Evolutionary conservation across 805 yeast genomes (phyloP).

Genomic region (Metschnikowia peoriensis): DNA sequence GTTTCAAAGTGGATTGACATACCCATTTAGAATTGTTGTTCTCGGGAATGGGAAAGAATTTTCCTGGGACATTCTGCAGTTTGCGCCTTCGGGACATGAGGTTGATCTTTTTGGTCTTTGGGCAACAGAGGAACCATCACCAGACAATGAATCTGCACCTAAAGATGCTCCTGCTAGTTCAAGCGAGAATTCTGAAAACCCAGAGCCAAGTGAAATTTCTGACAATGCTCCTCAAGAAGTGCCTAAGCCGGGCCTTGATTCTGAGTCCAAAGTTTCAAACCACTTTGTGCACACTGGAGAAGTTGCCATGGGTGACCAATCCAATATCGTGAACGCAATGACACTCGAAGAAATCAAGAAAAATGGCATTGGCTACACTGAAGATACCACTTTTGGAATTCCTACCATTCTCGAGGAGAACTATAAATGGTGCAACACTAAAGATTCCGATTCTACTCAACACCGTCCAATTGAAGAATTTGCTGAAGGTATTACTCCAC

Average conservation of each 20-base stretch:
- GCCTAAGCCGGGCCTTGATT: not conserved
- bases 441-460: no score
- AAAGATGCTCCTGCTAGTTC: not conserved
- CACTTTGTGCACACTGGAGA: slow-evolving; percentile 2
- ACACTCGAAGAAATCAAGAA: not conserved
- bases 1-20: not conserved
- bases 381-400: no score
- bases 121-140: not conserved
- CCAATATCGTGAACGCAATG: not conserved
- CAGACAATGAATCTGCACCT: not conserved
- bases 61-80: not conserved
- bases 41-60: not conserved
- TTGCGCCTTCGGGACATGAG: not conserved
- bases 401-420: no score
- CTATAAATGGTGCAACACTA: no score
- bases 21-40: slow-evolving; percentile 5
- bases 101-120: slow-evolving; percentile 2
- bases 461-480: no score
- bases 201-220: not conserved
- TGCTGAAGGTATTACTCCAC: no score
- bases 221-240: not conserved
- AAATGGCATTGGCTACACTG: no score
- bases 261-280: not conserved
- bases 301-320: not conserved
- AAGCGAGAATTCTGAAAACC: not conserved